Conservation (phyloP, 1,284 basidiomycete genomes). For the Uromyces viciae-fabae region DNA sequence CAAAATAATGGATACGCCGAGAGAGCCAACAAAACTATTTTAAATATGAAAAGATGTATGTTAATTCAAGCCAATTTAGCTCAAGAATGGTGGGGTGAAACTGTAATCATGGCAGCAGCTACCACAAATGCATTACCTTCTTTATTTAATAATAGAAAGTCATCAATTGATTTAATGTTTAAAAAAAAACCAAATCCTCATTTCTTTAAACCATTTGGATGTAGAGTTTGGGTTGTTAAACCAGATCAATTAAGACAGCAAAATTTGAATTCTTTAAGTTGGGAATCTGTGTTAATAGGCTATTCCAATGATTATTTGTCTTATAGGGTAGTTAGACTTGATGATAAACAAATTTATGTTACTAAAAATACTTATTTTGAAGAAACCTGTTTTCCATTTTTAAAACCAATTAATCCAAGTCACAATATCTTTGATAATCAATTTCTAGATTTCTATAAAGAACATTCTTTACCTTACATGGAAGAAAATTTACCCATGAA, state of each 20-base stretch:
- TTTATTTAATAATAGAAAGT: not conserved
- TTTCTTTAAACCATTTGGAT: not conserved
- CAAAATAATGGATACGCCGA: not conserved
- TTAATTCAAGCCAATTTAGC: not conserved
- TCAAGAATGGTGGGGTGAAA: not conserved
- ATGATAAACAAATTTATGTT: not conserved
- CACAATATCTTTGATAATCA: not conserved
- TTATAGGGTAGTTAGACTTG: not conserved
- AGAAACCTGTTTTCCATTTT: not conserved
- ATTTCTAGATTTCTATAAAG: no score
- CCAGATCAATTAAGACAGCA: not conserved
- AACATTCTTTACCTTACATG: no score
- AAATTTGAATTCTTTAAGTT: not conserved
- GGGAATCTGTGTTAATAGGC: not conserved
- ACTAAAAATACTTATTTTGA: not conserved
- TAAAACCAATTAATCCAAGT: not conserved
- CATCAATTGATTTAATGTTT: not conserved
- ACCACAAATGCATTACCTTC: not conserved
- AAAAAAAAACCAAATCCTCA: not conserved
- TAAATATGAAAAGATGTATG: not conserved
- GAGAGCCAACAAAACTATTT: not conserved
- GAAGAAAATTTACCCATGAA: no score
- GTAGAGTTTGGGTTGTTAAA: not conserved
- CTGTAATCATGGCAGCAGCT: not conserved
- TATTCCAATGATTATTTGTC: not conserved